These are phyloP conservation scores for Jacaranda copaia DNA, from an alignment of 257 asterid genomes.

Conservation along the genomic window DNA sequence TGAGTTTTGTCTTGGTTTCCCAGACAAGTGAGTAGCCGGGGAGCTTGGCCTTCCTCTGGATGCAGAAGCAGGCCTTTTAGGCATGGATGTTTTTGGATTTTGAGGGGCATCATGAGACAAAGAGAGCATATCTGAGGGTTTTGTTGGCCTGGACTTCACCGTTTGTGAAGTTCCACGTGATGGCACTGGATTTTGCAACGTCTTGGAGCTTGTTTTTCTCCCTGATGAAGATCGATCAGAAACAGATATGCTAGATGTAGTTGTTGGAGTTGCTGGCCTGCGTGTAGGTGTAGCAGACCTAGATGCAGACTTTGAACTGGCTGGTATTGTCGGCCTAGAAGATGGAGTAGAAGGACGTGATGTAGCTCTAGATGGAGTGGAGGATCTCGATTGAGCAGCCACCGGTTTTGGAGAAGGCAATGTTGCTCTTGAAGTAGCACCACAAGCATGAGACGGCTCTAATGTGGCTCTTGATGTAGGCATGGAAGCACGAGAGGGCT, in stretches of 20 bases:
- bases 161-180: constrained; percentile 60
- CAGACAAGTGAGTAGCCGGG: constrained; percentile 40
- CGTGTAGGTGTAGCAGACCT: constrained; percentile 67
- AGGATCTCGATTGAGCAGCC: constrained; percentile 53
- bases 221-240: constrained; percentile 41
- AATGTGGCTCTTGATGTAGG: constrained; percentile 54
- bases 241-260: constrained; percentile 38
- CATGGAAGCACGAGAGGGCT: constrained; percentile 60
- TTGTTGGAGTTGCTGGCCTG: constrained; percentile 44
- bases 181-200: constrained; percentile 42
- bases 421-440: constrained; percentile 51
- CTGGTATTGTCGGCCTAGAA: constrained; percentile 47
- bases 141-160: constrained; percentile 62
- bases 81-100: constrained; percentile 38
- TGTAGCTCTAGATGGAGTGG: constrained; percentile 54
- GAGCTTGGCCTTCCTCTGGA: constrained; percentile 58
- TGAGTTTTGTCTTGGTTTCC: constrained; percentile 58
- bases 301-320: constrained; percentile 52
- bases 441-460: constrained; percentile 51
- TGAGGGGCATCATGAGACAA: constrained; percentile 46
- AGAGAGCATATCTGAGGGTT: constrained; percentile 46
- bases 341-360: constrained; percentile 62
- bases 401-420: constrained; percentile 56
- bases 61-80: constrained; percentile 70
- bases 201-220: constrained; percentile 40